Evolutionary conservation across 345 rosid species (phyloP), one percentile per base, ranked within the genome.

Genomic region (Bruguiera sexangula): DNA sequence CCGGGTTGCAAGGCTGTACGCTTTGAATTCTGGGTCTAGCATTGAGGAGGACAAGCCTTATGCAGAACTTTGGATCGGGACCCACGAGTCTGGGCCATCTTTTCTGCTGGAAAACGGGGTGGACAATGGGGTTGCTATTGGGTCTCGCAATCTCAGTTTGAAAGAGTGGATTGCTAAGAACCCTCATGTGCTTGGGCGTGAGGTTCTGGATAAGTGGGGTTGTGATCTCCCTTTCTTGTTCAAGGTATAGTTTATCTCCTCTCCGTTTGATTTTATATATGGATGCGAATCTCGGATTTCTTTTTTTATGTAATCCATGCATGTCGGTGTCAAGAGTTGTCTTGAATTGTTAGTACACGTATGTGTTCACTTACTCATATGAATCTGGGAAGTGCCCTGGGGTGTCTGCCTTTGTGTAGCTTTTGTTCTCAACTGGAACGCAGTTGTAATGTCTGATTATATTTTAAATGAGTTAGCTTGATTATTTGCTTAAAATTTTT

Each of bases 181-280:
- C 72, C 96, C 99, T 46, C 48, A 75, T 69, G 92, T 85, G 46
- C 91, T 96, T 9, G 99, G 99, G 2, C 69, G 78, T 9, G 84
- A 76, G 82, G 97, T 92, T 76, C 71, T 92, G 81, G 71, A 80
- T 43, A 84, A 82, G 75, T 96, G 98, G 99, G 98, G 99, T n/a
- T 85, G 82, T 55, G 92, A 96, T 90, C 98, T 96, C 59, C 99
- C 99, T 20, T 96, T 90, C 77, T 74, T 96, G 69, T 92, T 92
- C 87, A 96, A 96, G 99, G 99, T 91, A 76, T 50, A 2, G 21
- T 3, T 13, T 63, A 60, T 60, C 1, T 18, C 55, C 60, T 54
- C n/a, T 46, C 19, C 1, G 11, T 58, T 64, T 63, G 22, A 18
- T 32, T 69, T 34, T 10, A 37, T 53, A 5, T 56, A 20, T 48